These are phyloP conservation scores for Solanum piurae DNA, from an alignment of 257 asterid species.

Conservation along the genomic window DNA sequence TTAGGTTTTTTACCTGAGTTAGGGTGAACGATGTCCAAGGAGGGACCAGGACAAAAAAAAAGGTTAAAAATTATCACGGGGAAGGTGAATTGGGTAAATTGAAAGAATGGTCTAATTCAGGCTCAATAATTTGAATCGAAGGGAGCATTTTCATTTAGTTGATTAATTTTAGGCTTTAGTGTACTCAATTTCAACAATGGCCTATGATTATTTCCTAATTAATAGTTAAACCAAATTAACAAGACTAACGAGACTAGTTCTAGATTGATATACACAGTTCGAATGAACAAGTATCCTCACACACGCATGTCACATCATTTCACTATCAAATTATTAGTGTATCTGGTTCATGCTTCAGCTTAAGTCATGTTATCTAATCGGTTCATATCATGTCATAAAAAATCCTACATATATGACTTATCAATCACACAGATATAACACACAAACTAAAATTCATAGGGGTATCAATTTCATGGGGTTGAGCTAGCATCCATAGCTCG, in stretches of 20 bases:
- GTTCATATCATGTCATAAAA: background rate
- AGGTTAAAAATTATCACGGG: background rate
- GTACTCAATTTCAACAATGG: background rate
- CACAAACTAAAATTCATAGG: no score
- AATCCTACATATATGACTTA: background rate
- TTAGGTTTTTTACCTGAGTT: background rate
- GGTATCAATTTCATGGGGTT: no score
- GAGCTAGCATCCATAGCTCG: no score
- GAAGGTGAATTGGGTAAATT: background rate
- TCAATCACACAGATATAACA: no score
- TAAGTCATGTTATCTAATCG: no score
- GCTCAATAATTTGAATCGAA: background rate
- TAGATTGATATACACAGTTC: background rate
- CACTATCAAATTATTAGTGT: no score
- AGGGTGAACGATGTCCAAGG: background rate
- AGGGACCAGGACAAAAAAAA: background rate
- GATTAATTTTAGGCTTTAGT: background rate
- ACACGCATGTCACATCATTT: background rate
- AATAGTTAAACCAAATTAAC: no score
- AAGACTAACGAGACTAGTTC: background rate
- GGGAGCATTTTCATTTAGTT: background rate
- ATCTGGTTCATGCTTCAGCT: background rate
- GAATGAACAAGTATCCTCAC: background rate
- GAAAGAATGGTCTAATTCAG: background rate
- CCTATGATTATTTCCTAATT: background rate